Conservation (phyloP, 768 basidiomycete species). For the Suillus lakei region DNA sequence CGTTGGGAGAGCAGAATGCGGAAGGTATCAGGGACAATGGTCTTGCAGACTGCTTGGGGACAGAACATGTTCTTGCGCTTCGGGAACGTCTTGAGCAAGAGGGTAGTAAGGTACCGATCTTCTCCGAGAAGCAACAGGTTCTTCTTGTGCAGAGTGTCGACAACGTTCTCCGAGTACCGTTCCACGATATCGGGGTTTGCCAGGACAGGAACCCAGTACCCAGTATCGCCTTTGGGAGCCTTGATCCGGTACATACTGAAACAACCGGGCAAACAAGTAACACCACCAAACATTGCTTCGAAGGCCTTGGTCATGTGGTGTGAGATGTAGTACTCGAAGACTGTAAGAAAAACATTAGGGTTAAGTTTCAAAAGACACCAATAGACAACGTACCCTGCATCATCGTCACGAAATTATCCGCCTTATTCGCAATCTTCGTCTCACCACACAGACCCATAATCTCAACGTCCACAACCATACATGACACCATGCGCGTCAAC, state of each 20-base stretch:
- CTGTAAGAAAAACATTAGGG: slow-evolving; percentile 43
- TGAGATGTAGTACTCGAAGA: slow-evolving; percentile 99
- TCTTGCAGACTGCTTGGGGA: slow-evolving; percentile 99
- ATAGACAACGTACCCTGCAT: slow-evolving; percentile 82
- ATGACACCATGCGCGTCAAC: slow-evolving; percentile 92
- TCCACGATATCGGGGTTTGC: slow-evolving; percentile 99
- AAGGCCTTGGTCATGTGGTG: slow-evolving; percentile 99
- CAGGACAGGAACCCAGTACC: slow-evolving; percentile 98
- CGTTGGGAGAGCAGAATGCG: slow-evolving; percentile 91
- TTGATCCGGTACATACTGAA: slow-evolving; percentile 99
- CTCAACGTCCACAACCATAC: slow-evolving; percentile 96
- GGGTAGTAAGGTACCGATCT: slow-evolving; percentile 97
- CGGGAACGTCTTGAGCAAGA: slow-evolving; percentile 99
- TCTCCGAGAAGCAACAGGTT: slow-evolving; percentile 96
- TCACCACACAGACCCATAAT: slow-evolving; percentile 99
- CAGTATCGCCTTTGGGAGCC: slow-evolving; percentile 93
- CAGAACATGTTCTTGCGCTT: slow-evolving; percentile 99
- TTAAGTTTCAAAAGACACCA: slow-evolving; percentile 12
- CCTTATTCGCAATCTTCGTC: slow-evolving; percentile 99
- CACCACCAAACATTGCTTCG: slow-evolving; percentile 99
- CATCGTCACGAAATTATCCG: slow-evolving; percentile 99
- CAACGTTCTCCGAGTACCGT: slow-evolving; percentile 99
- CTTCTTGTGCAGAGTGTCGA: slow-evolving; percentile 99
- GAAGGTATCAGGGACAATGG: slow-evolving; percentile 97
- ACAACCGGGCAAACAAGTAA: slow-evolving; percentile 98